Conservation (phyloP, 495 filamentous ascomycete genomes). For the Neurospora discreta region DNA sequence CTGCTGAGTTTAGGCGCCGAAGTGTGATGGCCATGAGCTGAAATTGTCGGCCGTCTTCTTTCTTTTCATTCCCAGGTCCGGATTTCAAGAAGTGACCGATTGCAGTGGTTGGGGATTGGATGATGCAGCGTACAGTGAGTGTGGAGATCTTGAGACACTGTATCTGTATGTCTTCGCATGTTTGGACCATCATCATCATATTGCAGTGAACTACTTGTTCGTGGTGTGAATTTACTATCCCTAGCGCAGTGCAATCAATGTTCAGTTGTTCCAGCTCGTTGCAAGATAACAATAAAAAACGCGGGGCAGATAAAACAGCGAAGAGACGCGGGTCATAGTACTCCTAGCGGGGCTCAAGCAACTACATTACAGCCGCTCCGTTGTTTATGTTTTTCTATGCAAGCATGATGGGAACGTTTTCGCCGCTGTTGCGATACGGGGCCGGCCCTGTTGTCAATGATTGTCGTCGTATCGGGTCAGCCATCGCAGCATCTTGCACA, state of each 20-base stretch:
- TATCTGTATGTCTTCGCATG: not conserved
- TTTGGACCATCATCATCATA: not conserved
- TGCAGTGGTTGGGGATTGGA: not conserved
- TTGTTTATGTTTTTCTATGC: not conserved
- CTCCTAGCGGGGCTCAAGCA: not conserved
- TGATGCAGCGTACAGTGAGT: not conserved
- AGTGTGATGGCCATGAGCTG: not conserved
- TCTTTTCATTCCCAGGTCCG: not conserved
- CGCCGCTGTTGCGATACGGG: not conserved
- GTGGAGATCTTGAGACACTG: not conserved
- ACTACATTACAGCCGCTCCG: not conserved
- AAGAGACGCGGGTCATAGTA: not conserved
- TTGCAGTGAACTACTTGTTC: not conserved
- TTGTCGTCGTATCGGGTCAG: not conserved
- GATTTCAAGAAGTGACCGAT: not conserved
- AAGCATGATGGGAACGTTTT: not conserved
- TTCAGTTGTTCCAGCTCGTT: not conserved
- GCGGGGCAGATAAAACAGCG: not conserved
- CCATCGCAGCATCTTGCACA: not conserved
- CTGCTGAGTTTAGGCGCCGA: not conserved
- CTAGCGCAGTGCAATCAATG: not conserved
- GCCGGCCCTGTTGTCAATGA: not conserved
- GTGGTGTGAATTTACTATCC: not conserved
- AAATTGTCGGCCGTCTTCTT: not conserved
- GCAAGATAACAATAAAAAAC: not conserved